These are phyloP conservation scores for Simmondsia chinensis DNA, from an alignment of 148 eudicot species.

Conservation along the genomic window DNA sequence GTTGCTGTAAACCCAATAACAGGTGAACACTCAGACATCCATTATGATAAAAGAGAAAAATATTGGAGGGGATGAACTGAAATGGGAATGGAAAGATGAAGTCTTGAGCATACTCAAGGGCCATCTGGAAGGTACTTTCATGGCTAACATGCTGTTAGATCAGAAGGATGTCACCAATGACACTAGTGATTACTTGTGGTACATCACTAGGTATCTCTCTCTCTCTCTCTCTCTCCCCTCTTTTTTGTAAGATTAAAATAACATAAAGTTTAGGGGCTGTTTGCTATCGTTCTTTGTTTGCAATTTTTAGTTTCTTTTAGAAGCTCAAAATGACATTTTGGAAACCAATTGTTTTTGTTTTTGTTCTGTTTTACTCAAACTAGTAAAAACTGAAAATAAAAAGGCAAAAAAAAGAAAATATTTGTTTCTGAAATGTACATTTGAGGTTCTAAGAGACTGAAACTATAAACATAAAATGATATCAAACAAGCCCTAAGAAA, in stretches of 20 bases:
- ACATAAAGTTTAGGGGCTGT: background rate
- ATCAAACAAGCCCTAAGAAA: no score
- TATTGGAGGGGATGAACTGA: constrained; percentile 1
- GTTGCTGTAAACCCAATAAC: no score
- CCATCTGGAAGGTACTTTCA: constrained; percentile 6
- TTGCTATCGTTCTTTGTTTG: background rate
- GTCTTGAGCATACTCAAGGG: constrained; percentile 10
- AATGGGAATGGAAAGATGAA: constrained; percentile 19
- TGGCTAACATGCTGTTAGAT: constrained; percentile 29
- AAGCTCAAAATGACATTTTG: background rate
- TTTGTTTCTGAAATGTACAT: no score
- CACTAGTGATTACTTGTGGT: constrained; percentile 56
- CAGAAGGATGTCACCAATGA: constrained; percentile 53
- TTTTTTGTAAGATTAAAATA: background rate
- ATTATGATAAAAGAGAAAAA: constrained; percentile 15
- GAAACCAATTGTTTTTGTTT: background rate
- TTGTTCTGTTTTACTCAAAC: no score
- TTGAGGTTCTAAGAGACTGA: no score
- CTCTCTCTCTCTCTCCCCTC: background rate
- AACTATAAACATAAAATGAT: no score
- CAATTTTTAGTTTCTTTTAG: background rate
- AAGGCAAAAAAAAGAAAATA: no score
- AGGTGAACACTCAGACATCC: constrained; percentile 16
- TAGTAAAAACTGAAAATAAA: no score
- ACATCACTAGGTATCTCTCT: constrained; percentile 40